Conservation (phyloP, 257 asterid species). For the Nicotiana knightiana region DNA sequence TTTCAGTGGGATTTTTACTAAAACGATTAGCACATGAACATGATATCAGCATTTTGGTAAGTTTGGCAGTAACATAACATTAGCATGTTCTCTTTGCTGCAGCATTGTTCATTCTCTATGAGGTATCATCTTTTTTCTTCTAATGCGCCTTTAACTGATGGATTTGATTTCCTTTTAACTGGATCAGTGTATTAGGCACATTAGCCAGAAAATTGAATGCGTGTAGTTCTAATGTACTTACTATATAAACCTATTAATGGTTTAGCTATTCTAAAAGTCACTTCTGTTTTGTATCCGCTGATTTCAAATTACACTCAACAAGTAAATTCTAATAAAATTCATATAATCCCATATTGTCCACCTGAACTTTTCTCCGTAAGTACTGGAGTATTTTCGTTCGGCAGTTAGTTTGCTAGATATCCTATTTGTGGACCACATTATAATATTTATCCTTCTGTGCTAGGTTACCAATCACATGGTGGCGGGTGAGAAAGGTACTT, state of each 20-base stretch:
- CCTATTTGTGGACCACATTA: not conserved
- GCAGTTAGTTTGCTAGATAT: not conserved
- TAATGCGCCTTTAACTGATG: not conserved
- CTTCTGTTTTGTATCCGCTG: not conserved
- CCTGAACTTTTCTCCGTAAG: not conserved
- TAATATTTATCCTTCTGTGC: conserved; percentile 9
- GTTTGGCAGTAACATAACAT: conserved; percentile 1
- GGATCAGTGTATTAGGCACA: not conserved
- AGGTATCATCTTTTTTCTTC: not conserved
- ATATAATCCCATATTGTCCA: not conserved
- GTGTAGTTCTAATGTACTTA: not conserved
- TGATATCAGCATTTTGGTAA: conserved; percentile 62
- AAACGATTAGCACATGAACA: conserved; percentile 78
- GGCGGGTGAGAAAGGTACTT: conserved; percentile 60
- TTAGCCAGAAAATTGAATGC: not conserved
- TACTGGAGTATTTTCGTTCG: not conserved
- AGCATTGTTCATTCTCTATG: not conserved
- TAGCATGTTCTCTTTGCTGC: not conserved
- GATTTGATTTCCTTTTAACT: not conserved
- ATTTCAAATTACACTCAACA: not conserved
- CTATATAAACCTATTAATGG: not conserved
- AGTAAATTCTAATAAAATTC: not conserved
- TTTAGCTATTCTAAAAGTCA: not conserved
- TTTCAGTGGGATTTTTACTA: conserved; percentile 57
- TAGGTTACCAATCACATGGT: conserved; percentile 93